Percentiles rank a stretch among this genome's conserved stretches.
These are phyloP conservation scores for Albifimbria verrucaria DNA, from an alignment of 2,329 filamentous ascomycete species.

Conservation along the genomic window DNA sequence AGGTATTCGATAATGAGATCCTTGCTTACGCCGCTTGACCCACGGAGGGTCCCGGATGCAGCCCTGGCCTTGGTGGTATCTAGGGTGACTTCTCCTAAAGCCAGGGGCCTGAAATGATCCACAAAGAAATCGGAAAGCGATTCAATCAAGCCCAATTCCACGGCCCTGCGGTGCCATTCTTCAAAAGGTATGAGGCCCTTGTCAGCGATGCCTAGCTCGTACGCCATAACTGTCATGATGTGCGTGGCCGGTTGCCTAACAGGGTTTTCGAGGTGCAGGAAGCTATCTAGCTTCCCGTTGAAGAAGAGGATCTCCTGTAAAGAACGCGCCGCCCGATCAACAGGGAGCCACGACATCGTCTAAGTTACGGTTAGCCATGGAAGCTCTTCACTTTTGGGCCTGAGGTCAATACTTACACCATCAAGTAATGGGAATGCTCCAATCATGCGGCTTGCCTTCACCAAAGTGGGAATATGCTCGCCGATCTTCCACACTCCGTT, in stretches of 20 bases:
- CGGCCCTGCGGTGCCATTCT: conserved; percentile 14
- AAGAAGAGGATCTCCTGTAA: conserved; percentile 7
- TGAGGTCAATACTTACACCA: conserved; percentile 8
- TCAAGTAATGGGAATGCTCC: conserved; percentile 11
- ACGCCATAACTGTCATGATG: conserved; percentile 13
- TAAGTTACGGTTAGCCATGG: neutral
- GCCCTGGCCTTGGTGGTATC: conserved; percentile 12
- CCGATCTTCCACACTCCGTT: conserved; percentile 42
- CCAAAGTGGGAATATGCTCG: conserved; percentile 40
- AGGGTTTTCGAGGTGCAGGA: conserved; percentile 18
- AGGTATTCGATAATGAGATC: conserved; percentile 15
- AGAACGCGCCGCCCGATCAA: conserved; percentile 14
- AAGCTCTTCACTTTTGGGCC: neutral
- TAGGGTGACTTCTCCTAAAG: conserved; percentile 12
- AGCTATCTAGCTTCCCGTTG: neutral
- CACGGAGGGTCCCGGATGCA: conserved; percentile 9
- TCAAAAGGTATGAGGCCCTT: conserved; percentile 3
- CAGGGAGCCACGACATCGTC: conserved; percentile 16
- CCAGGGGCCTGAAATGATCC: conserved; percentile 14
- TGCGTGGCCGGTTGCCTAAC: conserved; percentile 13
- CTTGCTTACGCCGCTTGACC: conserved; percentile 7
- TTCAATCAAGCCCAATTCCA: conserved; percentile 3
- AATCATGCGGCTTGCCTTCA: conserved; percentile 37
- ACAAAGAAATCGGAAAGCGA: conserved; percentile 15
- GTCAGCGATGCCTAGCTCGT: conserved; percentile 10